Conservation (phyloP, 495 filamentous ascomycete species). For the Aspergillus sclerotioniger region DNA sequence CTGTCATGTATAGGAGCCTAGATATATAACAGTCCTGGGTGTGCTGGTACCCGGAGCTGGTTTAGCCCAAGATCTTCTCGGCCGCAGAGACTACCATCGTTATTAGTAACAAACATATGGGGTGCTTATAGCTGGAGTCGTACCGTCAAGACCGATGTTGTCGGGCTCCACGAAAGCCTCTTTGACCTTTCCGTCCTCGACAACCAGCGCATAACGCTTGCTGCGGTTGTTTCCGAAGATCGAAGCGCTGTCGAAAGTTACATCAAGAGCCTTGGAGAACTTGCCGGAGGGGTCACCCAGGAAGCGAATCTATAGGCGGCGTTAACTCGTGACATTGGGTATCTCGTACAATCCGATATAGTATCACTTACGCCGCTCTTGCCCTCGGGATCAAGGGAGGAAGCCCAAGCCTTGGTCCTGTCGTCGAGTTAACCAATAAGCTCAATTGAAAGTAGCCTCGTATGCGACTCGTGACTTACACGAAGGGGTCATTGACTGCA, state of each 20-base stretch:
- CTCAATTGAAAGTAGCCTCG: background rate
- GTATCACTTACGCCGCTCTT: slow-evolving; percentile 66
- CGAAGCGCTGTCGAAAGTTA: slow-evolving; percentile 75
- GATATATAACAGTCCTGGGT: background rate
- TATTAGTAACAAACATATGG: slow-evolving; percentile 17
- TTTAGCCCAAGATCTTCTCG: slow-evolving; percentile 67
- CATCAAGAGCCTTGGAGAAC: slow-evolving; percentile 82
- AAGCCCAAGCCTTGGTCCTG: slow-evolving; percentile 85
- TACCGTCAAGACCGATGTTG: slow-evolving; percentile 85
- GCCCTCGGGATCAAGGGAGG: slow-evolving; percentile 65
- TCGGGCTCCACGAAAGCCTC: slow-evolving; percentile 83
- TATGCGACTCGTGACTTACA: slow-evolving; percentile 53
- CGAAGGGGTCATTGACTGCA: slow-evolving; percentile 92
- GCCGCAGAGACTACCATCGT: slow-evolving; percentile 58
- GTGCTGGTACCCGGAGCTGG: background rate
- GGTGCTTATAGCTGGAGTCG: slow-evolving; percentile 18
- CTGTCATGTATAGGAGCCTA: background rate
- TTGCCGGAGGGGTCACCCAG: slow-evolving; percentile 80
- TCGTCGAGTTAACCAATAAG: slow-evolving; percentile 3
- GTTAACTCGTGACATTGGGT: background rate
- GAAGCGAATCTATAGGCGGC: slow-evolving; percentile 66
- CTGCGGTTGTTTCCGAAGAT: slow-evolving; percentile 84
- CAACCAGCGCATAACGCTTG: slow-evolving; percentile 83
- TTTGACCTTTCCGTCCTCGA: slow-evolving; percentile 77
- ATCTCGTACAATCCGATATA: background rate